Conservation (phyloP, 23 red algal species). For the Chondrus crispus region DNA sequence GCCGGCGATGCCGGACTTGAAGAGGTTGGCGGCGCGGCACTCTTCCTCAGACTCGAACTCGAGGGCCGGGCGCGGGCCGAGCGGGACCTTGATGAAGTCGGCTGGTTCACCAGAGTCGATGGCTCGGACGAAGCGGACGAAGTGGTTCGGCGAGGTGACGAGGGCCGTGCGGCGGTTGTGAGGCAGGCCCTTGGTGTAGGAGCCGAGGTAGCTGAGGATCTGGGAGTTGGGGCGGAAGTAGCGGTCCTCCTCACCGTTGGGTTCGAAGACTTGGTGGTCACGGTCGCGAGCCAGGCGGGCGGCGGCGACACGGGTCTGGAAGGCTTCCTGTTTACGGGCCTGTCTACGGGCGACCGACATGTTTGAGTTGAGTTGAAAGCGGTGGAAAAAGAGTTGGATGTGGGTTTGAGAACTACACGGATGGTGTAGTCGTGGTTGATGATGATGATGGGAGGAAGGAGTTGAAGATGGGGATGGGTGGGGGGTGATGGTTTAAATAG, state of each 20-base stretch:
- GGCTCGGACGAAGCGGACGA: conserved; percentile 13
- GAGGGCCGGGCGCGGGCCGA: not conserved
- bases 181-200: conserved; percentile 50
- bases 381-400: no score
- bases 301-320: not conserved
- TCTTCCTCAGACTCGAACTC: no score
- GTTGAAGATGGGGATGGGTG: no score
- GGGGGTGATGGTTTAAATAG: no score
- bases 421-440: no score
- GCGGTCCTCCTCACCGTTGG: not conserved
- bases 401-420: no score
- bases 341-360: no score
- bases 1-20: conserved; percentile 30
- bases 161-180: conserved; percentile 27
- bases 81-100: conserved; percentile 5
- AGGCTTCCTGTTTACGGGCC: not conserved
- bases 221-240: no score
- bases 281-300: not conserved
- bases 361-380: no score
- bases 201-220: not conserved
- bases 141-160: conserved; percentile 5
- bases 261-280: not conserved
- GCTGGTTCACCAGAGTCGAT: conserved; percentile 9
- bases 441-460: no score
- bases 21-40: not conserved